phyloP scores from a whole-genome alignment of 768 basidiomycete species.

The Tricholoma sp. region DNA sequence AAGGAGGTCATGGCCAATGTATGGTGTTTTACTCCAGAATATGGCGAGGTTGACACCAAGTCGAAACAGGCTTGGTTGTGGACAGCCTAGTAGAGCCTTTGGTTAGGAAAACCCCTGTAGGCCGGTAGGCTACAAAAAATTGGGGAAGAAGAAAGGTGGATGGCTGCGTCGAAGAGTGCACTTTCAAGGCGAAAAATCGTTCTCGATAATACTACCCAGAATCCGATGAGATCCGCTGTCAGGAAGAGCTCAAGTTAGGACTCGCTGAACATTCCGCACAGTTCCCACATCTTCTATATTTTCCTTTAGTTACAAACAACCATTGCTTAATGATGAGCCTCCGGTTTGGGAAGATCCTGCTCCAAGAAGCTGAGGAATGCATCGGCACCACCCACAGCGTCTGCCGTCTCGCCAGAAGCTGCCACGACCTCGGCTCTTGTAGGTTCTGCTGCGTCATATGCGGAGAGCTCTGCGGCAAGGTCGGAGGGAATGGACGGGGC shows the following conservation, averaged over 20 bases:
- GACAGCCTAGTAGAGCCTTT: too few species aligned
- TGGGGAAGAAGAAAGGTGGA: too few species aligned
- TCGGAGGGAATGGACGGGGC: slow-evolving; percentile 73
- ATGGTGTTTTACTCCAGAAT: too few species aligned
- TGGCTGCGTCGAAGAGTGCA: too few species aligned
- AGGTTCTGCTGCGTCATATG: slow-evolving; percentile 83
- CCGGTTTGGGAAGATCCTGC: slow-evolving; percentile 46
- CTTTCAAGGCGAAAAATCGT: too few species aligned
- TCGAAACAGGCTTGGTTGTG: too few species aligned
- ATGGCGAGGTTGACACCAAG: too few species aligned
- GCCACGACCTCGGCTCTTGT: slow-evolving; percentile 34
- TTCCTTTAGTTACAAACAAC: slow-evolving; percentile 10
- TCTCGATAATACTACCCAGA: too few species aligned
- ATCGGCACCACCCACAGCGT: slow-evolving; percentile 56
- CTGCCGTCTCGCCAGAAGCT: slow-evolving; percentile 29
- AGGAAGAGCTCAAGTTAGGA: not conserved
- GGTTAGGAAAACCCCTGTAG: too few species aligned
- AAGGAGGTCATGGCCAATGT: too few species aligned
- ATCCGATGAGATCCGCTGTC: too few species aligned
- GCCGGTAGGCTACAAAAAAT: too few species aligned
- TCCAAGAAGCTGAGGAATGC: slow-evolving; percentile 79
- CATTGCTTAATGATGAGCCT: slow-evolving; percentile 25
- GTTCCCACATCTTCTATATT: slow-evolving; percentile 9
- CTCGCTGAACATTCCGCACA: not conserved
- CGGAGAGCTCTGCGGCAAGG: slow-evolving; percentile 82